Conservation (phyloP, 768 basidiomycete species). For the Lentinula guzmanii region DNA sequence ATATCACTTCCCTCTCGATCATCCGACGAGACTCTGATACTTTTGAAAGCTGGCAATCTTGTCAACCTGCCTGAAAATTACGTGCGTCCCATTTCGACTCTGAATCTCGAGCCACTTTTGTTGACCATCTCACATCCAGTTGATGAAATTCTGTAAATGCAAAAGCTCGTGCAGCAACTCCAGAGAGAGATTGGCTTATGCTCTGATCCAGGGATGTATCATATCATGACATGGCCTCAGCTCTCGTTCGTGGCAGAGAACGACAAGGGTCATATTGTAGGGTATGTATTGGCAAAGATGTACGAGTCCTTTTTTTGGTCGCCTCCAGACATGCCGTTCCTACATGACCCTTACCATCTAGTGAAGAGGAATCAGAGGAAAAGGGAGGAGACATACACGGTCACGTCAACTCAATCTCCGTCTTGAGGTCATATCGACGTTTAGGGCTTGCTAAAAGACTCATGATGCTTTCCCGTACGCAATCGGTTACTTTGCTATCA, state of each 20-base stretch:
- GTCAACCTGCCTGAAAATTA: constrained; percentile 94
- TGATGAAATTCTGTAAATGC: constrained; percentile 65
- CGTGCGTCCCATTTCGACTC: constrained; percentile 19
- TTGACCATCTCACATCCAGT: background rate
- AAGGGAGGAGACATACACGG: constrained; percentile 47
- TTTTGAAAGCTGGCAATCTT: constrained; percentile 63
- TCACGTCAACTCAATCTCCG: constrained; percentile 96
- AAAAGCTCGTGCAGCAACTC: background rate
- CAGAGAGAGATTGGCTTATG: background rate
- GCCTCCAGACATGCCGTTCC: background rate
- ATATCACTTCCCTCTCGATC: background rate
- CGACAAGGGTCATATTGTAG: constrained; percentile 82
- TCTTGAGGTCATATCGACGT: constrained; percentile 82
- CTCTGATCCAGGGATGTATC: constrained; percentile 67
- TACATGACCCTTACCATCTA: constrained; percentile 1
- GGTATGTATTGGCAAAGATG: constrained; percentile 95
- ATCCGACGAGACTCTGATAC: background rate
- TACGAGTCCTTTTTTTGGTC: constrained; percentile 26
- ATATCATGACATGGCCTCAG: constrained; percentile 88
- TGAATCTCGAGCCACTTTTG: background rate
- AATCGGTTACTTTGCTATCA: background rate
- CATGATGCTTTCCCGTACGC: constrained; percentile 90
- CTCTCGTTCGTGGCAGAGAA: constrained; percentile 93
- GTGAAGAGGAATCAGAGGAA: constrained; percentile 44
- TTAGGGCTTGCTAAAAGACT: constrained; percentile 90